Conservation (phyloP, 257 asterid genomes). For the Capsicum rhomboideum region DNA sequence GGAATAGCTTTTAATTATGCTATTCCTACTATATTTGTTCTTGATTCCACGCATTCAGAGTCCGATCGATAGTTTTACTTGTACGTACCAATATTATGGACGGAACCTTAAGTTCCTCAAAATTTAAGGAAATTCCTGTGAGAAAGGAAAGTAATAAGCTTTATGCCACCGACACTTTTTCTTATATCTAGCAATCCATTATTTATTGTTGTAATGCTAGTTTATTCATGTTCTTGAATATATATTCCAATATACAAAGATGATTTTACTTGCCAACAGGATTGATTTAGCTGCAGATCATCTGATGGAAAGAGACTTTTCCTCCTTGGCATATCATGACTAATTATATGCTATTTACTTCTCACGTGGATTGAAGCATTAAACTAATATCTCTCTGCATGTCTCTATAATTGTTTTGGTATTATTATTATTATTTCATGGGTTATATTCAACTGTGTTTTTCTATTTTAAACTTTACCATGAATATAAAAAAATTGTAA, state of each 20-base stretch:
- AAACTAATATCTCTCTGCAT: not conserved
- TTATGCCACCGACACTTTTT: too few species aligned
- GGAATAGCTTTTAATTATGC: not conserved
- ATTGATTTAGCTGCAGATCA: conserved; percentile 1
- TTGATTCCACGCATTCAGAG: not conserved
- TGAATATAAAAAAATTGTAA: not conserved
- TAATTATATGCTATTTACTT: not conserved
- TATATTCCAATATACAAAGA: not conserved
- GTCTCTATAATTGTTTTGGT: not conserved
- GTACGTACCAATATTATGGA: too few species aligned
- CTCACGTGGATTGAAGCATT: not conserved
- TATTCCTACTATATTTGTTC: not conserved
- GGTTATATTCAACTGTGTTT: not conserved
- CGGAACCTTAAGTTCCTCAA: too few species aligned
- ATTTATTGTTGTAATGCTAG: not conserved
- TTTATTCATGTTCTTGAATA: not conserved
- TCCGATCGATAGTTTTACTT: too few species aligned
- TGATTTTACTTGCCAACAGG: not conserved
- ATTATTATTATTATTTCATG: not conserved
- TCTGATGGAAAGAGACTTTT: conserved; percentile 9
- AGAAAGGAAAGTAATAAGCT: too few species aligned
- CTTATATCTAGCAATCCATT: not conserved
- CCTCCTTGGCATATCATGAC: not conserved
- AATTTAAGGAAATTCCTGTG: too few species aligned
- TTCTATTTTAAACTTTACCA: not conserved